phyloP scores from a whole-genome alignment of 768 basidiomycete genomes.

The Serendipita sp. region DNA sequence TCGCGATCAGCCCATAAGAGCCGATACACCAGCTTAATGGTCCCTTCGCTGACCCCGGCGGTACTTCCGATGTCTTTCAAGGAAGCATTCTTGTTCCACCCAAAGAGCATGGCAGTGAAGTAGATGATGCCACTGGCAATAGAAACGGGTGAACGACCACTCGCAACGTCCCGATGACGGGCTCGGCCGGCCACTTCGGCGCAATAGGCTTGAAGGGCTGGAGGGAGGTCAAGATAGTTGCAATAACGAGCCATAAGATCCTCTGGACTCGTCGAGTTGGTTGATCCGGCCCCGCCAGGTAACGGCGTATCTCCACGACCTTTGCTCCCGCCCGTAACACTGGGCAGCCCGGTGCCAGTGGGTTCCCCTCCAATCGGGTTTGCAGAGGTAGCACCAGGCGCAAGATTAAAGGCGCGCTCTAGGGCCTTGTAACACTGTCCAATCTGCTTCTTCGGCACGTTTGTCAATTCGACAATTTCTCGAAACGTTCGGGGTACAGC shows the following conservation, averaged over 20 bases:
- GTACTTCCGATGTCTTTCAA: conserved; percentile 77
- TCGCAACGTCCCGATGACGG: conserved; percentile 71
- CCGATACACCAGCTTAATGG: conserved; percentile 80
- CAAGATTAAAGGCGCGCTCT: conserved; percentile 75
- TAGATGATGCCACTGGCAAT: conserved; percentile 95
- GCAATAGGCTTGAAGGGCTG: conserved; percentile 69
- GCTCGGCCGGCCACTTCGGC: conserved; percentile 67
- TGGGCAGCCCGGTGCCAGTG: conserved; percentile 4
- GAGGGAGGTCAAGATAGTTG: conserved; percentile 75
- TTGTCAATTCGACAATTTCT: conserved; percentile 85
- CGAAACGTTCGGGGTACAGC: conserved; percentile 92
- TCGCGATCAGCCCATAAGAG: conserved; percentile 57
- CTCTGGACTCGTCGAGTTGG: conserved; percentile 40
- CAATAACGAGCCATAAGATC: conserved; percentile 84
- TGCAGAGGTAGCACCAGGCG: conserved; percentile 55
- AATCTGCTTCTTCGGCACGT: conserved; percentile 86
- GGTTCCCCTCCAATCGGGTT: conserved; percentile 24
- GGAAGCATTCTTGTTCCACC: conserved; percentile 38
- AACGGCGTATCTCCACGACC: background rate
- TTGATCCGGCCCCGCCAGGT: conserved; percentile 4
- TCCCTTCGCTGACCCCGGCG: conserved; percentile 89
- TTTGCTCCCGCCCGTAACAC: background rate
- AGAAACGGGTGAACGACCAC: conserved; percentile 90
- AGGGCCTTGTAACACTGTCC: conserved; percentile 87
- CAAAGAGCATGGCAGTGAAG: conserved; percentile 75